phyloP scores from a whole-genome alignment of 331 rosid species.

The Arachis monticola region DNA sequence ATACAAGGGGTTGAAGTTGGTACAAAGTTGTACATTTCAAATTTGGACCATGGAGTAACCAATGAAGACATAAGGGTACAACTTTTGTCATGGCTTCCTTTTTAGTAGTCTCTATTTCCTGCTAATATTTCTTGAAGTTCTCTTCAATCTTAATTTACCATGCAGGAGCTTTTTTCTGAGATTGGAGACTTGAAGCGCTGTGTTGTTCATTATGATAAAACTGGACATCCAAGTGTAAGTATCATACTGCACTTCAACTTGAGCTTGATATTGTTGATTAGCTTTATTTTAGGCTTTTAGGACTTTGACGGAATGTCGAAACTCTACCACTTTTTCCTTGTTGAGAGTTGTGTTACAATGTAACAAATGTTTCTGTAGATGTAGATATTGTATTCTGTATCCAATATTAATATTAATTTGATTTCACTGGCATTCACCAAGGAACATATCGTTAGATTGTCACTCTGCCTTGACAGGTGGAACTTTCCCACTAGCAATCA shows the following conservation, averaged over 20 bases:
- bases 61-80: conserved; percentile 99
- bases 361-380: background rate
- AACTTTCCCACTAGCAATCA: too few species aligned
- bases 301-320: conserved; percentile 40
- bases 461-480: too few species aligned
- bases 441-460: too few species aligned
- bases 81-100: conserved; percentile 46
- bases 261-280: background rate
- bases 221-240: conserved; percentile 78
- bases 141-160: conserved; percentile 60
- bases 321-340: background rate
- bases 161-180: conserved; percentile 95
- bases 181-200: conserved; percentile 85
- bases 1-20: conserved; percentile 83
- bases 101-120: background rate
- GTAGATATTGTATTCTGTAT: background rate
- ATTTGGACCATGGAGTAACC: conserved; percentile 58
- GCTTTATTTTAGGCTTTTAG: conserved; percentile 50
- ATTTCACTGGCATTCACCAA: background rate
- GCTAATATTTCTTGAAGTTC: conserved; percentile 33
- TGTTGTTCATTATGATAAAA: conserved; percentile 90
- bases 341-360: conserved; percentile 39
- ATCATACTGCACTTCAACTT: conserved; percentile 6
- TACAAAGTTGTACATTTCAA: conserved; percentile 81
- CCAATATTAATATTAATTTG: background rate